phyloP scores from a whole-genome alignment of 352 stramenopile genomes.

The Hyaloperonospora arabidopsidis region DNA sequence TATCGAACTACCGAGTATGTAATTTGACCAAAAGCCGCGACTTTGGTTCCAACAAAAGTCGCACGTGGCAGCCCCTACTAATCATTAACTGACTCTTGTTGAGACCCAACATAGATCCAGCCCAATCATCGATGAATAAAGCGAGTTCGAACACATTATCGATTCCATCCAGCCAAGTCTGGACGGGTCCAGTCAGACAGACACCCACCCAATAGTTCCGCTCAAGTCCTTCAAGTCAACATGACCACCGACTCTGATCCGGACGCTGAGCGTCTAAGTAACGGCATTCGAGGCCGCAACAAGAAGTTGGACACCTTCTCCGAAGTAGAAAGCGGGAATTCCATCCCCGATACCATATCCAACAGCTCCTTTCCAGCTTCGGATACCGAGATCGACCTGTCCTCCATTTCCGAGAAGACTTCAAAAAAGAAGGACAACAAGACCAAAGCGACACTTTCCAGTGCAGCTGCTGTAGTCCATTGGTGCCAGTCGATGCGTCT shows the following conservation, averaged over 20 bases:
- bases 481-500: slow-evolving; percentile 56
- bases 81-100: no score
- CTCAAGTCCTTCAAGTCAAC: background rate
- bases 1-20: no score
- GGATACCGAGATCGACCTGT: slow-evolving; percentile 2
- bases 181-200: no score
- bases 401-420: slow-evolving; percentile 7
- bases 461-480: slow-evolving; percentile 33
- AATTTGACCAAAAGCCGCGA: no score
- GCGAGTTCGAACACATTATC: no score
- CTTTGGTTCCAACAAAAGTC: no score
- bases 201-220: no score
- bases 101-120: no score
- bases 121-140: no score
- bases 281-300: slow-evolving; percentile 55
- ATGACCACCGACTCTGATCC: slow-evolving; percentile 5
- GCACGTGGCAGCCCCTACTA: no score
- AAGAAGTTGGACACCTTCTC: slow-evolving; percentile 31
- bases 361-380: slow-evolving; percentile 4
- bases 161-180: no score
- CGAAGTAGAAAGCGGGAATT: slow-evolving; percentile 18
- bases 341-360: slow-evolving; percentile 8
- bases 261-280: slow-evolving; percentile 2
- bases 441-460: slow-evolving; percentile 11
- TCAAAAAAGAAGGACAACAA: slow-evolving; percentile 16